A percentile compares a stretch with the other conserved stretches of the same genome.
Evolutionary conservation across 306 rosid species (phyloP).

Genomic region (Prunus mongolica): DNA sequence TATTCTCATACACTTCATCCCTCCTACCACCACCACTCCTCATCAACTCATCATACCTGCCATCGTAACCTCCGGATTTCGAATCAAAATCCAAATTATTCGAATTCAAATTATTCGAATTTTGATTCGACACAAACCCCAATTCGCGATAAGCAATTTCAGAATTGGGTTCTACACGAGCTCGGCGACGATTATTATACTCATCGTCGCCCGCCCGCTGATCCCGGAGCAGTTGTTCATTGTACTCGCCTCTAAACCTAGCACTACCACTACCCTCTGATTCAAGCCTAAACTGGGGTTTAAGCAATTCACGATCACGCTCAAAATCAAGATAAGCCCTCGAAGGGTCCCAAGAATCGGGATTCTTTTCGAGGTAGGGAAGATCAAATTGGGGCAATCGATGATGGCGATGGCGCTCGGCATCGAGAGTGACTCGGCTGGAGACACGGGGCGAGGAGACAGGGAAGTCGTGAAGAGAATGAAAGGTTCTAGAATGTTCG

Average conservation of each 20-base stretch:
- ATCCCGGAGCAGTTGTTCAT: constrained; percentile 4
- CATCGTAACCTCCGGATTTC: constrained; percentile 17
- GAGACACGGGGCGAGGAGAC: constrained; percentile 12
- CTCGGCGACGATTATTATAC: neutral
- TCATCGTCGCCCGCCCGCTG: neutral
- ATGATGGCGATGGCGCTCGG: constrained; percentile 22
- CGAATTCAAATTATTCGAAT: neutral
- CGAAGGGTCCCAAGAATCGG: constrained; percentile 17
- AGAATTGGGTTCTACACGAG: neutral
- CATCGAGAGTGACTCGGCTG: neutral
- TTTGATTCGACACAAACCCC: constrained; percentile 10
- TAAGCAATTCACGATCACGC: constrained; percentile 34
- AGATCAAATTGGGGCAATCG: constrained; percentile 20
- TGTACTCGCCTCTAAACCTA: constrained; percentile 31
- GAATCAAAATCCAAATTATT: constrained; percentile 7
- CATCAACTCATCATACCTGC: constrained; percentile 15
- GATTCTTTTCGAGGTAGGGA: constrained; percentile 11
- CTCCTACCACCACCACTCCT: constrained; percentile 24
- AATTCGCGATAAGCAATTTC: constrained; percentile 10
- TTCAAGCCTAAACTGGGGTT: constrained; percentile 32
- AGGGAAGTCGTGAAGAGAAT: constrained; percentile 13
- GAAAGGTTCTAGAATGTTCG: constrained; percentile 20
- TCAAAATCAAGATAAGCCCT: constrained; percentile 28
- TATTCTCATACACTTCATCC: constrained; percentile 19
- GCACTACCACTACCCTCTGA: constrained; percentile 18